Percentiles rank a stretch among this genome's conserved stretches.
These are phyloP conservation scores for Xylaria bambusicola DNA, from an alignment of 495 filamentous ascomycete genomes.

Conservation along the genomic window DNA sequence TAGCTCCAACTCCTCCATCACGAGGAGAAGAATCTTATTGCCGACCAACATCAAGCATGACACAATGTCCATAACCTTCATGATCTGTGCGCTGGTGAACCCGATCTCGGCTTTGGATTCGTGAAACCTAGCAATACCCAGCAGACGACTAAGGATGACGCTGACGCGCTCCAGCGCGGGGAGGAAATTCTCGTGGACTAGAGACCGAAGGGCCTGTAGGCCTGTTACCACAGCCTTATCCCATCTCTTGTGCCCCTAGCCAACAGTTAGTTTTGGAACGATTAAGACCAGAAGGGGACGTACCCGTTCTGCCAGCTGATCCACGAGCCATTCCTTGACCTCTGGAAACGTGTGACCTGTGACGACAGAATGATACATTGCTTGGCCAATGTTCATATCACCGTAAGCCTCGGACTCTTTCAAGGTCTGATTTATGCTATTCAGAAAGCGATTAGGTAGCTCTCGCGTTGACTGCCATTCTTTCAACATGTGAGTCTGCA, in stretches of 20 bases:
- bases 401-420: conserved; percentile 27
- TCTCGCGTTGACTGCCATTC: conserved; percentile 85
- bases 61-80: conserved; percentile 64
- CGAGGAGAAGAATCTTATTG: conserved; percentile 68
- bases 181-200: conserved; percentile 83
- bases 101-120: conserved; percentile 66
- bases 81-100: conserved; percentile 56
- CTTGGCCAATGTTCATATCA: conserved; percentile 64
- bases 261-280: conserved; percentile 16
- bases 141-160: conserved; percentile 78
- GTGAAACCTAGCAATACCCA: conserved; percentile 83
- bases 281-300: conserved; percentile 22
- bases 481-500: conserved; percentile 68
- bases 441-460: conserved; percentile 72
- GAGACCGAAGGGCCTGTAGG: conserved; percentile 71
- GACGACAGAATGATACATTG: conserved; percentile 80
- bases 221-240: conserved; percentile 79
- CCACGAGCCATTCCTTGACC: conserved; percentile 85
- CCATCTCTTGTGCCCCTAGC: conserved; percentile 91
- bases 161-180: conserved; percentile 82
- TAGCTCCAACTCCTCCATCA: conserved; percentile 75
- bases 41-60: conserved; percentile 73
- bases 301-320: conserved; percentile 83
- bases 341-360: conserved; percentile 78
- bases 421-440: conserved; percentile 69